Conservation (phyloP, 2,329 filamentous ascomycete species). For the Aspergillus clavatus region DNA sequence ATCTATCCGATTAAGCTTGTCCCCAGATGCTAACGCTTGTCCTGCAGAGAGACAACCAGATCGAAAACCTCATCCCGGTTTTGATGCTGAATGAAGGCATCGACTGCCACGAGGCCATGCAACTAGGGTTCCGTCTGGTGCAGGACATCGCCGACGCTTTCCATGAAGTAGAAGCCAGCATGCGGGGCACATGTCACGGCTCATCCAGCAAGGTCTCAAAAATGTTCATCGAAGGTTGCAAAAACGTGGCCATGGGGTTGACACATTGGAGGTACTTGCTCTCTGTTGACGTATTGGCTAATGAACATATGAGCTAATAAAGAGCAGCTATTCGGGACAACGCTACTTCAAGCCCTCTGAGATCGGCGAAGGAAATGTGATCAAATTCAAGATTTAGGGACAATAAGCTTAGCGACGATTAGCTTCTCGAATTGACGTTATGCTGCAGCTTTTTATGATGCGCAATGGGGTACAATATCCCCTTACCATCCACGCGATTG, state of each 20-base stretch:
- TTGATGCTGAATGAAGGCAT: conserved; percentile 4
- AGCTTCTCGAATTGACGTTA: no score
- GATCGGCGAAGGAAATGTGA: neutral
- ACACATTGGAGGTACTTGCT: conserved; percentile 8
- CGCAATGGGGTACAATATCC: no score
- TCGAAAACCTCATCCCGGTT: neutral
- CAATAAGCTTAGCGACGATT: no score
- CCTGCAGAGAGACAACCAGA: neutral
- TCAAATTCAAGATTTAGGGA: neutral
- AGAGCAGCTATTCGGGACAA: conserved; percentile 4
- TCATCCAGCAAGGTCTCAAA: neutral
- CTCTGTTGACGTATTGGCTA: neutral
- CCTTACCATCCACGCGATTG: no score
- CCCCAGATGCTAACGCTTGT: neutral
- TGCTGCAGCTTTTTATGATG: no score
- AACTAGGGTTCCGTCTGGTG: neutral
- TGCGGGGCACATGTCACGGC: neutral
- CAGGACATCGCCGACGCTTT: conserved; percentile 3
- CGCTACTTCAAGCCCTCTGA: conserved; percentile 5
- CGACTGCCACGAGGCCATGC: conserved; percentile 1
- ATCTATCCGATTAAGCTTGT: neutral
- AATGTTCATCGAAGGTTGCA: conserved; percentile 5
- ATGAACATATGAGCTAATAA: no score
- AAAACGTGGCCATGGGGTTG: conserved; percentile 5
- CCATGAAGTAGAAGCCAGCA: neutral